These are phyloP conservation scores for Digitaria exilis DNA, from an alignment of 202 grass and related monocot species.

Conservation along the genomic window DNA sequence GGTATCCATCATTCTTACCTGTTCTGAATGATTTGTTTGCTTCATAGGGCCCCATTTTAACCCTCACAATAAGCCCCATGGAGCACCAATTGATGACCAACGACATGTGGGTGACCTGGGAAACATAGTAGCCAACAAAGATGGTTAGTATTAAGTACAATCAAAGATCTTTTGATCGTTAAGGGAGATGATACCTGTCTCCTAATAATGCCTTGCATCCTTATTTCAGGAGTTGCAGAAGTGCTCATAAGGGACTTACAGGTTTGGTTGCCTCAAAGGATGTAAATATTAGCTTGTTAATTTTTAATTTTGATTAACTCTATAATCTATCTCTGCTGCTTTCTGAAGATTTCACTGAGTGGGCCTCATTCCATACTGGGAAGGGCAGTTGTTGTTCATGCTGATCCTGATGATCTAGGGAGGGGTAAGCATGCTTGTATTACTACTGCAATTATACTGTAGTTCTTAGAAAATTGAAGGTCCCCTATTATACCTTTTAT, in stretches of 20 bases:
- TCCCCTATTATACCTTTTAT: not conserved
- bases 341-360: constrained; percentile 55
- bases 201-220: not conserved
- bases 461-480: not conserved
- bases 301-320: not conserved
- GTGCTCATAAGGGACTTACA: constrained; percentile 65
- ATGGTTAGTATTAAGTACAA: constrained; percentile 48
- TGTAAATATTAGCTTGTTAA: not conserved
- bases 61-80: constrained; percentile 61
- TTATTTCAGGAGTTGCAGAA: constrained; percentile 70
- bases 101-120: constrained; percentile 69
- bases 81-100: constrained; percentile 55
- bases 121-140: constrained; percentile 66
- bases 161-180: not conserved
- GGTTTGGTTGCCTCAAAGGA: constrained; percentile 33
- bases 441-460: constrained; percentile 3
- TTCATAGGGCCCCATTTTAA: constrained; percentile 71
- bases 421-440: constrained; percentile 50
- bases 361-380: constrained; percentile 70
- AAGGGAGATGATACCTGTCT: not conserved
- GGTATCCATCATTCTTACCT: not conserved
- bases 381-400: constrained; percentile 71
- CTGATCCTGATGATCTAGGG: constrained; percentile 76
- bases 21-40: constrained; percentile 13
- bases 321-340: constrained; percentile 32